Percentiles rank a stretch among this genome's conserved stretches.
These are phyloP conservation scores for Hypomyces perniciosus DNA, from an alignment of 2,329 filamentous ascomycete genomes.

Conservation along the genomic window DNA sequence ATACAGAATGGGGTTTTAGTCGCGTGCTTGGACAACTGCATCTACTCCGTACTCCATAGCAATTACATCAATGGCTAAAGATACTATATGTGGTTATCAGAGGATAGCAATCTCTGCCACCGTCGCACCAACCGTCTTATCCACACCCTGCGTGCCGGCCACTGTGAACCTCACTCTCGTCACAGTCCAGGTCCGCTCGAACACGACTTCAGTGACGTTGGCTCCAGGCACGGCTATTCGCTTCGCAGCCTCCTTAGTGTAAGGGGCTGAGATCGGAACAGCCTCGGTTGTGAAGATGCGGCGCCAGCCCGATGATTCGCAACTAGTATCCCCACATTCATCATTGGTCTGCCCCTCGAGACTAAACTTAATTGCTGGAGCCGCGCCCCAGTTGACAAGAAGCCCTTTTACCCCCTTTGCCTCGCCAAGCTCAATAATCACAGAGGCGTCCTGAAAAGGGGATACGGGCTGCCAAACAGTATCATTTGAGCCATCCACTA, in stretches of 20 bases:
- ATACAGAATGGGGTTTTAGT: too few relatives aligned
- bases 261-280: neutral
- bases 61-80: too few relatives aligned
- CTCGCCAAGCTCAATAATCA: neutral
- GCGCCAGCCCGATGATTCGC: neutral
- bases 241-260: neutral
- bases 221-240: neutral
- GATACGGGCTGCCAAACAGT: neutral
- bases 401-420: neutral
- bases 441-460: neutral
- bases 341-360: neutral
- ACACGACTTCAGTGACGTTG: neutral
- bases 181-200: neutral
- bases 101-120: neutral
- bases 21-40: too few relatives aligned
- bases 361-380: neutral
- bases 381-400: neutral
- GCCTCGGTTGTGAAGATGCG: neutral
- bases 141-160: neutral
- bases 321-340: neutral
- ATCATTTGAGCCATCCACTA: neutral
- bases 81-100: neutral
- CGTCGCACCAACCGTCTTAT: neutral
- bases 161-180: neutral
- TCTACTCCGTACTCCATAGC: too few relatives aligned